Percentiles rank a stretch among this genome's conserved stretches.
phyloP scores from a whole-genome alignment of 345 rosid genomes.

The Litchi chinensis region DNA sequence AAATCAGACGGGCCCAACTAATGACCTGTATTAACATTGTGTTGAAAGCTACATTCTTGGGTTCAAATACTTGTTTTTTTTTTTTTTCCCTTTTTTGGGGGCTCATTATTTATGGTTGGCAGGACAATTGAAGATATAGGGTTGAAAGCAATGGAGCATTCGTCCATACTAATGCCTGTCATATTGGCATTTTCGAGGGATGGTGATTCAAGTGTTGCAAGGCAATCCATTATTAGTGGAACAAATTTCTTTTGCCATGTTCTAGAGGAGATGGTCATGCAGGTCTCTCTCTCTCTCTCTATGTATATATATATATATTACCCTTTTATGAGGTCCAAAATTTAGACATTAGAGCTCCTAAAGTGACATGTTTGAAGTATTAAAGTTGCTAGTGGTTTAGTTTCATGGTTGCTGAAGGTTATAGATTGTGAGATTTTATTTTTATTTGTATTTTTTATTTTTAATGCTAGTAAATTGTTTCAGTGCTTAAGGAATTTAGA shows the following conservation, averaged over 20 bases:
- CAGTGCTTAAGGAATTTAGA: background rate
- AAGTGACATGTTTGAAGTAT: background rate
- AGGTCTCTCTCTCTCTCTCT: conserved; percentile 47
- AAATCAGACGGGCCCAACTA: background rate
- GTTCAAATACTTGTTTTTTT: background rate
- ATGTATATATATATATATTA: background rate
- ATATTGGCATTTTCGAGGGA: conserved; percentile 66
- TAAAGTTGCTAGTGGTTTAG: background rate
- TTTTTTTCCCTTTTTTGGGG: background rate
- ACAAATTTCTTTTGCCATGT: conserved; percentile 57
- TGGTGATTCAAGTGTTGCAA: conserved; percentile 56
- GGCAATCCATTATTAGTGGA: conserved; percentile 66
- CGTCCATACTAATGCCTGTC: conserved; percentile 54
- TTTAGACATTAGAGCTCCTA: background rate
- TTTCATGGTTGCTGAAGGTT: conserved; percentile 4
- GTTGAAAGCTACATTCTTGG: conserved; percentile 2
- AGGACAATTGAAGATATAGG: conserved; percentile 87
- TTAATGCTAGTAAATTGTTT: background rate
- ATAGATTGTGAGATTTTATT: background rate
- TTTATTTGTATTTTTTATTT: no score
- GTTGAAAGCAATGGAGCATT: conserved; percentile 64
- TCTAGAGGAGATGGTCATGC: conserved; percentile 78
- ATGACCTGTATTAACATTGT: conserved; percentile 2
- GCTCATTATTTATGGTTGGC: conserved; percentile 32
- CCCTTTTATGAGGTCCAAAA: background rate